phyloP scores from a whole-genome alignment of 345 rosid species.

The Salix udensis region DNA sequence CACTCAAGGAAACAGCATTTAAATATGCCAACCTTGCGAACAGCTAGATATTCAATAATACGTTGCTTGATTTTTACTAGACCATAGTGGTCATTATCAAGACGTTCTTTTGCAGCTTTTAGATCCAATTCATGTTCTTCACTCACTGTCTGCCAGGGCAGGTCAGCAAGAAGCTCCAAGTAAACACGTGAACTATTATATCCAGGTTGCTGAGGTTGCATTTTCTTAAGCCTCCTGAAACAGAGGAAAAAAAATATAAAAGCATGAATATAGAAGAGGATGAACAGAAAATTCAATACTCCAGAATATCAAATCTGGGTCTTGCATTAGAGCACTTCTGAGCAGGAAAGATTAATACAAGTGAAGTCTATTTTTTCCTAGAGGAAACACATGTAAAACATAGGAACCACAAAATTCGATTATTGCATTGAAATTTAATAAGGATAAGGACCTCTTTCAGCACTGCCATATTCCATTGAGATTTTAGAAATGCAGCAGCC shows the following conservation, averaged over 20 bases:
- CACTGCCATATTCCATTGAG: background rate
- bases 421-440: background rate
- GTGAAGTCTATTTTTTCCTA: background rate
- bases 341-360: background rate
- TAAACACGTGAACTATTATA: constrained; percentile 92
- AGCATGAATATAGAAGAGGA: background rate
- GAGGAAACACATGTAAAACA: background rate
- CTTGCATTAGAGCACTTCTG: background rate
- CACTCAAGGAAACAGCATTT: constrained; percentile 11
- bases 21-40: constrained; percentile 70
- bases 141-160: constrained; percentile 92
- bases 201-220: constrained; percentile 99
- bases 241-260: background rate
- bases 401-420: background rate
- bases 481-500: background rate
- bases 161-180: constrained; percentile 95
- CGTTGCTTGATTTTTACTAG: constrained; percentile 90
- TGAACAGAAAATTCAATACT: background rate
- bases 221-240: constrained; percentile 91
- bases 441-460: background rate
- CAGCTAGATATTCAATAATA: constrained; percentile 95
- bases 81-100: constrained; percentile 93
- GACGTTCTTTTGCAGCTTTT: constrained; percentile 86
- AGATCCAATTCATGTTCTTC: constrained; percentile 83
- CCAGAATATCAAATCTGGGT: background rate